These are phyloP conservation scores for Penium margaritaceum DNA, from an alignment of 139 green algal genomes.

Conservation along the genomic window DNA sequence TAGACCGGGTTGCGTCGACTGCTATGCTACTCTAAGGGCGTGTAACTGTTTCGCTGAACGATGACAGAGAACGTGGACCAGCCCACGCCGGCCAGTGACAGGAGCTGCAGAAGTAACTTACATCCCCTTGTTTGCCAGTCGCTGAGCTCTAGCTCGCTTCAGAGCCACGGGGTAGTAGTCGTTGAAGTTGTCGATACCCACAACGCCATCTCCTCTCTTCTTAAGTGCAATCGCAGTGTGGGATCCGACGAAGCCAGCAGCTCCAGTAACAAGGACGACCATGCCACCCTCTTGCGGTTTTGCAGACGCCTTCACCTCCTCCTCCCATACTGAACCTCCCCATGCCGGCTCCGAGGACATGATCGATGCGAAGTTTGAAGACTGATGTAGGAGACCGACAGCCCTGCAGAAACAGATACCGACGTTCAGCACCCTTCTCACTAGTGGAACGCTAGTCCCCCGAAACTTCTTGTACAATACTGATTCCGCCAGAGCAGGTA, in stretches of 20 bases:
- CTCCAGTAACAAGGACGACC: constrained; percentile 18
- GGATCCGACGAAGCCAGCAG: constrained; percentile 65
- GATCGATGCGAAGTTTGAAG: too few species aligned
- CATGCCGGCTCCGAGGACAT: neutral
- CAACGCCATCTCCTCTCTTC: constrained; percentile 50
- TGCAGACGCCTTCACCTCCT: neutral
- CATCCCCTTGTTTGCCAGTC: constrained; percentile 38
- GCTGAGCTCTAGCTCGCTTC: constrained; percentile 54
- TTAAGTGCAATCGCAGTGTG: constrained; percentile 51
- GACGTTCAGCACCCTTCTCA: too few species aligned
- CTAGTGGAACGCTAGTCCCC: too few species aligned
- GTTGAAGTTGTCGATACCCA: constrained; percentile 79
- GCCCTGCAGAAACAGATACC: too few species aligned
- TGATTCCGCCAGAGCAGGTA: too few species aligned
- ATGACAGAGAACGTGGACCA: too few species aligned
- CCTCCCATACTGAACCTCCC: neutral
- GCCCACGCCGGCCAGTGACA: too few species aligned
- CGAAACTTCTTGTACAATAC: too few species aligned
- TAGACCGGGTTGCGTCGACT: too few species aligned
- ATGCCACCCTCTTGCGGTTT: neutral
- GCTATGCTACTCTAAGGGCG: too few species aligned
- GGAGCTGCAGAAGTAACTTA: constrained; percentile 15
- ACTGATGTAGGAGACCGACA: too few species aligned
- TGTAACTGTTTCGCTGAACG: too few species aligned
- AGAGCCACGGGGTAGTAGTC: constrained; percentile 66